Evolutionary conservation across 768 basidiomycete species (phyloP).

Genomic region (Tulasnella sp.): DNA sequence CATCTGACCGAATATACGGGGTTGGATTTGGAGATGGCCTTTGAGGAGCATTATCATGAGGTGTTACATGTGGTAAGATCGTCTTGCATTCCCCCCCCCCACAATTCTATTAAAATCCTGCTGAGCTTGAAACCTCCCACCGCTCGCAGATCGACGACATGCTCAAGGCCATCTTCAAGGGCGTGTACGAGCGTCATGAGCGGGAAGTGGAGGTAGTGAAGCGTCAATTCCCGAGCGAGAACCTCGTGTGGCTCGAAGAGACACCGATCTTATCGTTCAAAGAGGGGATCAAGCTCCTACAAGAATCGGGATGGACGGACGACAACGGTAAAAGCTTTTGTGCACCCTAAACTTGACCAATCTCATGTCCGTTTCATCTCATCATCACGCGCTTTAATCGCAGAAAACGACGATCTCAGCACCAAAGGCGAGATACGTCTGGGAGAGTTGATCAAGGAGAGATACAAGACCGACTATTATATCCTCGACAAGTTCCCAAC

Average conservation of each 20-base stretch:
- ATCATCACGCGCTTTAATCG: too few relatives aligned
- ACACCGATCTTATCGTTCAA: constrained; percentile 77
- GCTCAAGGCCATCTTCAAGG: constrained; percentile 76
- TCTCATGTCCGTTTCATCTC: too few relatives aligned
- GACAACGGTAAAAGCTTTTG: constrained; percentile 11
- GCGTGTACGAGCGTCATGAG: constrained; percentile 59
- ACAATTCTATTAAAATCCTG: too few relatives aligned
- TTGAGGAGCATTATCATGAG: constrained; percentile 98
- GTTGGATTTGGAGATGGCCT: constrained; percentile 96
- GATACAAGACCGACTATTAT: constrained; percentile 96
- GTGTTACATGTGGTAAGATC: constrained; percentile 49
- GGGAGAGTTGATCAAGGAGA: constrained; percentile 76
- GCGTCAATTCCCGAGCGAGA: constrained; percentile 86
- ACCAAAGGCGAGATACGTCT: constrained; percentile 93
- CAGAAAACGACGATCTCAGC: constrained; percentile 31
- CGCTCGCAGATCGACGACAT: constrained; percentile 52
- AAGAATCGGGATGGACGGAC: constrained; percentile 57
- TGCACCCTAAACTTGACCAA: too few relatives aligned
- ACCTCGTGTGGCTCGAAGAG: constrained; percentile 81
- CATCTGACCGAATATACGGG: constrained; percentile 98
- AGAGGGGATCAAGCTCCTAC: constrained; percentile 78
- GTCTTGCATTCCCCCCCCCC: too few relatives aligned
- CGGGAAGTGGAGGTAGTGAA: constrained; percentile 73
- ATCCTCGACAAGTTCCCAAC: constrained; percentile 99
- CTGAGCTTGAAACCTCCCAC: constrained; percentile 26